phyloP scores from a whole-genome alignment of 2,329 filamentous ascomycete genomes.

The Alternaria triticina region DNA sequence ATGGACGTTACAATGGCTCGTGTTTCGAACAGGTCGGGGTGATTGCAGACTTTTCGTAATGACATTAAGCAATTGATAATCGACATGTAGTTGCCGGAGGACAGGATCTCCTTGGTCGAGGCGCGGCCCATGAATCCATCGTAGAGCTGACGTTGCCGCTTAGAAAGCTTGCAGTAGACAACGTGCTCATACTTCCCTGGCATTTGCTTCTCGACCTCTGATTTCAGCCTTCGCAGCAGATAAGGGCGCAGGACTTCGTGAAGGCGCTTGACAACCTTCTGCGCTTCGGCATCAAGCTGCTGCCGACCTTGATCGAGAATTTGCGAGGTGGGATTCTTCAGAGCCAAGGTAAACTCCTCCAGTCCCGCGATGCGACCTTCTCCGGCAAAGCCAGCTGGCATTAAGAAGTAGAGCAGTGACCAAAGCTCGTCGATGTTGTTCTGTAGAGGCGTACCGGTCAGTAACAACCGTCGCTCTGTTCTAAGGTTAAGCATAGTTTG shows the following conservation, averaged over 20 bases:
- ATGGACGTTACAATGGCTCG: slow-evolving; percentile 97
- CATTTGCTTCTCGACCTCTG: slow-evolving; percentile 99
- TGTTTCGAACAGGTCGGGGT: slow-evolving; percentile 95
- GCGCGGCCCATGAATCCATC: slow-evolving; percentile 93
- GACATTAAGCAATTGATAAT: slow-evolving; percentile 99
- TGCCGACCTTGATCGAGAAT: slow-evolving; percentile 94
- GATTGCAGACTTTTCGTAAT: slow-evolving; percentile 95
- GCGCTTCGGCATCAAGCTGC: slow-evolving; percentile 91
- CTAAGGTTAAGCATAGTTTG: slow-evolving; percentile 94
- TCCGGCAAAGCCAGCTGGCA: slow-evolving; percentile 84
- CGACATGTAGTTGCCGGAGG: slow-evolving; percentile 93
- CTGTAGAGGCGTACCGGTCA: slow-evolving; percentile 94
- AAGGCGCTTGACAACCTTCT: slow-evolving; percentile 88
- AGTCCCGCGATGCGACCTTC: slow-evolving; percentile 91
- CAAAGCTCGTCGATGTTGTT: slow-evolving; percentile 97
- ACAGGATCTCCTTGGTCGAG: slow-evolving; percentile 85
- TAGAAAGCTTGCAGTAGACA: slow-evolving; percentile 92
- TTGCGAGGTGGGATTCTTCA: slow-evolving; percentile 92
- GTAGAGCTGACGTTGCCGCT: slow-evolving; percentile 92
- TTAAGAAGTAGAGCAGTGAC: slow-evolving; percentile 95
- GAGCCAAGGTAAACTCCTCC: slow-evolving; percentile 96
- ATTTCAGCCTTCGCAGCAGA: slow-evolving; percentile 86
- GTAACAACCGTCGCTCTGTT: slow-evolving; percentile 81
- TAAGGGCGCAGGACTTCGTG: slow-evolving; percentile 95
- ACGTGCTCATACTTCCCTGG: slow-evolving; percentile 98